Percentiles rank a stretch among this genome's conserved stretches.
Evolutionary conservation across 2,329 filamentous ascomycete species (phyloP).

Genomic region (Didymella exigua): DNA sequence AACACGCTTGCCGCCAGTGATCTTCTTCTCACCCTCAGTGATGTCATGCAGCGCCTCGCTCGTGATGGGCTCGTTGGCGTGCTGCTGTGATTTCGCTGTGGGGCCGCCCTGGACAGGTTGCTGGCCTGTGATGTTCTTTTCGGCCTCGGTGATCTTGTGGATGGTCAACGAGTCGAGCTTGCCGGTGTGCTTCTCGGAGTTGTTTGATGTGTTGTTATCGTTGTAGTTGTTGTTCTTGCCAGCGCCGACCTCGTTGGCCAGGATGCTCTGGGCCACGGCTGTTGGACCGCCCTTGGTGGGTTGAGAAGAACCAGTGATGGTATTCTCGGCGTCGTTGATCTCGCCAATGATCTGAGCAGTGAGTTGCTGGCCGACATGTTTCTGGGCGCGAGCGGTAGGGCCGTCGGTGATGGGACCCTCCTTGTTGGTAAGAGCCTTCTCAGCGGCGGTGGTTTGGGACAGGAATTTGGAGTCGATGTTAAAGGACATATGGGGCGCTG

Average conservation of each 20-base stretch:
- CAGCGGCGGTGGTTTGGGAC: slow-evolving; percentile 49
- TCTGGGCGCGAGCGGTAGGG: slow-evolving; percentile 52
- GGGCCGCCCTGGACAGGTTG: slow-evolving; percentile 31
- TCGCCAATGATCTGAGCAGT: slow-evolving; percentile 46
- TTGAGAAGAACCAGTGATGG: slow-evolving; percentile 44
- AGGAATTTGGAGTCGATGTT: slow-evolving; percentile 49
- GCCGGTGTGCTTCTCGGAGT: slow-evolving; percentile 21
- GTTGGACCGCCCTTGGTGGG: slow-evolving; percentile 49
- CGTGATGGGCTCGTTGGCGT: slow-evolving; percentile 37
- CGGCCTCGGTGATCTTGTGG: slow-evolving; percentile 38
- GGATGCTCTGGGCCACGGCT: slow-evolving; percentile 42
- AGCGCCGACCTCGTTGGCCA: slow-evolving; percentile 1
- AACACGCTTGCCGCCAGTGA: slow-evolving; percentile 39
- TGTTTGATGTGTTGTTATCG: not conserved
- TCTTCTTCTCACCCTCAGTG: slow-evolving; percentile 42
- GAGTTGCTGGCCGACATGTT: slow-evolving; percentile 43
- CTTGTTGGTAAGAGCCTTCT: slow-evolving; percentile 48
- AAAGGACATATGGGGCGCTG: slow-evolving; percentile 21
- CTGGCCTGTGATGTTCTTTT: slow-evolving; percentile 36
- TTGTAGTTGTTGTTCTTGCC: not conserved
- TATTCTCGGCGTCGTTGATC: slow-evolving; percentile 52
- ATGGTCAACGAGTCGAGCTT: slow-evolving; percentile 35
- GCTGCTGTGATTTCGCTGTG: slow-evolving; percentile 39
- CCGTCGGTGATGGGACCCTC: slow-evolving; percentile 46
- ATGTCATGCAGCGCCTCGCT: slow-evolving; percentile 41